phyloP scores from a whole-genome alignment of 2,329 filamentous ascomycete genomes.

The Epichloe gansuensis region DNA sequence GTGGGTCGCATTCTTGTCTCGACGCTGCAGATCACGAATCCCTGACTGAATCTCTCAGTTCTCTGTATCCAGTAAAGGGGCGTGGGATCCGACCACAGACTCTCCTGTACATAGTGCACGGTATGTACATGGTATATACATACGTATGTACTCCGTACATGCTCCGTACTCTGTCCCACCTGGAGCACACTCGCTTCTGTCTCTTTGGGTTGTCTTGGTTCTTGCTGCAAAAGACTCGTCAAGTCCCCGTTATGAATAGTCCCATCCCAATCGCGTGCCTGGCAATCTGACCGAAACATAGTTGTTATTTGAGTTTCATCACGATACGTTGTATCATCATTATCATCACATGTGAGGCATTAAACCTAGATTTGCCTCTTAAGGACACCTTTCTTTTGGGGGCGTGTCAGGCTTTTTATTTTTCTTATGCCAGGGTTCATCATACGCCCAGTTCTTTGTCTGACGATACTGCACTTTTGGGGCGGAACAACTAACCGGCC shows the following conservation, averaged over 20 bases:
- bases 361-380: background rate
- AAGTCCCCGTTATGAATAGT: background rate
- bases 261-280: background rate
- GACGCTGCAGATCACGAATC: slow-evolving; percentile 1
- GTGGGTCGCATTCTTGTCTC: slow-evolving; percentile 1
- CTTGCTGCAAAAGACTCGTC: background rate
- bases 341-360: slow-evolving; percentile 5
- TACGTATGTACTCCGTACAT: no score
- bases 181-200: background rate
- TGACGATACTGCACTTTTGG: background rate
- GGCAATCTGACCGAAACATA: background rate
- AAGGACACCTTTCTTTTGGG: no score
- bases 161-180: background rate
- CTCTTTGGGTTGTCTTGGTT: background rate
- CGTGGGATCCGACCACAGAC: background rate
- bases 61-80: background rate
- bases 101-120: no score
- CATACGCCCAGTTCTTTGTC: no score
- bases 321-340: background rate
- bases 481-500: background rate
- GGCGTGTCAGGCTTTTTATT: no score
- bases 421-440: no score
- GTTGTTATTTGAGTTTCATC: slow-evolving; percentile 3
- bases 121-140: no score
- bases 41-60: background rate